Conservation (phyloP, 2,329 filamentous ascomycete genomes). For the Furcasterigmium sp. region DNA sequence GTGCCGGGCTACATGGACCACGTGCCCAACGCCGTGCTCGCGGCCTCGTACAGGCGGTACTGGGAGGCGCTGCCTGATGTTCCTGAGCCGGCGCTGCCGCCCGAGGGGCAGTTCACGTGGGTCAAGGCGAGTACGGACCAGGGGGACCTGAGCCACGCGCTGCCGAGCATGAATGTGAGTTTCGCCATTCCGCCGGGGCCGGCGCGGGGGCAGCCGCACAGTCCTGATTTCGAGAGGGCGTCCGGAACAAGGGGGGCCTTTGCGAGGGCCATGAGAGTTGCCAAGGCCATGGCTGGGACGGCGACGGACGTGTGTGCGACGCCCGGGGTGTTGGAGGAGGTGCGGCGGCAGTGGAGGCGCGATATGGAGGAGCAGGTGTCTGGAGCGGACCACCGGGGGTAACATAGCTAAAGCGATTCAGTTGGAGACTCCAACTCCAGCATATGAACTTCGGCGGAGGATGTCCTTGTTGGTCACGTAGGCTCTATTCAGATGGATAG, state of each 20-base stretch:
- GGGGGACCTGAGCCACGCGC: conserved; percentile 51
- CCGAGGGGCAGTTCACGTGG: conserved; percentile 31
- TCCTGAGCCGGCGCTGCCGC: conserved; percentile 18
- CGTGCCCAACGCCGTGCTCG: conserved; percentile 47
- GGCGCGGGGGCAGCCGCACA: conserved; percentile 13
- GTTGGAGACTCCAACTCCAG: too few species aligned
- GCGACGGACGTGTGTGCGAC: conserved; percentile 15
- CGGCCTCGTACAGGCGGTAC: conserved; percentile 34
- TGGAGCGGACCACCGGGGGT: too few species aligned
- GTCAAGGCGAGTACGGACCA: conserved; percentile 55
- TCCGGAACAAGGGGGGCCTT: conserved; percentile 15
- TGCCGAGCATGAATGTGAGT: conserved; percentile 48
- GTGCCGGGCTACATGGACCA: conserved; percentile 46
- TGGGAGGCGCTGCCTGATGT: conserved; percentile 34
- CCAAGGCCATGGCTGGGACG: conserved; percentile 15
- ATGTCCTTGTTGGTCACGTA: too few species aligned
- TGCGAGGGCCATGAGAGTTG: conserved; percentile 15
- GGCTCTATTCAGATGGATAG: too few species aligned
- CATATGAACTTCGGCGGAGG: too few species aligned
- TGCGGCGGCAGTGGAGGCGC: conserved; percentile 15
- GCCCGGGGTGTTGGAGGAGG: conserved; percentile 13
- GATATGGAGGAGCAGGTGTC: conserved; percentile 13
- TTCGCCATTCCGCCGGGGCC: conserved; percentile 42
- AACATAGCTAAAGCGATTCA: too few species aligned
- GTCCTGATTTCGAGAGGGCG: conserved; percentile 16